Evolutionary conservation across 73 alveolate species (phyloP).

Genomic region (Tetrahymena thermophila): DNA sequence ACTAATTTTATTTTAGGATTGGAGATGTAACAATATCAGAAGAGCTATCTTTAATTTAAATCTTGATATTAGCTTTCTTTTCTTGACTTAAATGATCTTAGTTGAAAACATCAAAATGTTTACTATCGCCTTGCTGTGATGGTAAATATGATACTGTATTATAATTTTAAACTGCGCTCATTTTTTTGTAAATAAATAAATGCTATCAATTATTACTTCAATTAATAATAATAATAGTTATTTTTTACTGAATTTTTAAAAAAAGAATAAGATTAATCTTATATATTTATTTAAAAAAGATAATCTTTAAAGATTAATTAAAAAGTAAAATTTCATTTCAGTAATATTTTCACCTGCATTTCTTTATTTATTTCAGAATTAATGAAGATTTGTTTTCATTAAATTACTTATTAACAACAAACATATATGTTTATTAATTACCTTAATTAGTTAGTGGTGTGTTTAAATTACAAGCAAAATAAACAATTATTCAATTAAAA

Average conservation of each 20-base stretch:
- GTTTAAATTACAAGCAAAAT: too few relatives aligned
- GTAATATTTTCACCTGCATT: background rate
- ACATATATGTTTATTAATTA: too few relatives aligned
- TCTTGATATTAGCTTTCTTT: too few relatives aligned
- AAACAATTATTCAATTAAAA: too few relatives aligned
- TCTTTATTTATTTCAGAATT: too few relatives aligned
- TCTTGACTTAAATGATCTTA: background rate
- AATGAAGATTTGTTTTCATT: too few relatives aligned
- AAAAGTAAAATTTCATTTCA: background rate
- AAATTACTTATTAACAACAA: too few relatives aligned
- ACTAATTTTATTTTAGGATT: too few relatives aligned
- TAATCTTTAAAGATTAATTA: too few relatives aligned
- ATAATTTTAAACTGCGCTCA: background rate
- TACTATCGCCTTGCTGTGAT: background rate
- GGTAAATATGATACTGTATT: background rate
- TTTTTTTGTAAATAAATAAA: too few relatives aligned
- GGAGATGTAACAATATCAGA: background rate
- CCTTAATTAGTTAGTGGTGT: too few relatives aligned
- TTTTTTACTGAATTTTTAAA: background rate
- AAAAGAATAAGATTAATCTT: background rate
- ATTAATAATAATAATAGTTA: too few relatives aligned
- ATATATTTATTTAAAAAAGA: background rate
- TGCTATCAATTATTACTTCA: background rate
- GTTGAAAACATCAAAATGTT: background rate
- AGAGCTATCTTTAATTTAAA: background rate